Percentiles rank a stretch among this genome's conserved stretches.
Conservation (phyloP, 148 eudicot species). For the Cornus suecica region DNA sequence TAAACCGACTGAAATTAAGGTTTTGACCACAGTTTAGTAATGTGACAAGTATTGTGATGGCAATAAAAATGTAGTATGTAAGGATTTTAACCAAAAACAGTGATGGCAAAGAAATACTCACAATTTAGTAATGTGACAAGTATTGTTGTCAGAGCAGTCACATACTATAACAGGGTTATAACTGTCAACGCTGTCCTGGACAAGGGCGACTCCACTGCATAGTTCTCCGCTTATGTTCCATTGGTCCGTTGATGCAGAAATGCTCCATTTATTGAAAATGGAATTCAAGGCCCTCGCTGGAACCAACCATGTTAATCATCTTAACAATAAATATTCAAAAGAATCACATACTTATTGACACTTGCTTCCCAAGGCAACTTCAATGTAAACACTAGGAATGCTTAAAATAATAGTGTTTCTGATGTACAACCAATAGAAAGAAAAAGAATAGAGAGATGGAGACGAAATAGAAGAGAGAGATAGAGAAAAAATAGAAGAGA, state of each 20-base stretch:
- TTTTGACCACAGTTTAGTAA: too few species aligned
- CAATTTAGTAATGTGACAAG: conserved; percentile 66
- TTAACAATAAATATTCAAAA: not conserved
- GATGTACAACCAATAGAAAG: too few species aligned
- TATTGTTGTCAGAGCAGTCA: conserved; percentile 45
- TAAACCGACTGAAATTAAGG: not conserved
- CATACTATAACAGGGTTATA: conserved; percentile 70
- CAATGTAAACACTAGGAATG: too few species aligned
- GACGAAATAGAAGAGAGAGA: too few species aligned
- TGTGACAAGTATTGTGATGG: too few species aligned
- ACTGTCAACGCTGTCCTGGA: conserved; percentile 14
- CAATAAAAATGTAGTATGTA: not conserved
- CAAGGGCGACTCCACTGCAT: conserved; percentile 54
- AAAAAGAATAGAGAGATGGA: too few species aligned
- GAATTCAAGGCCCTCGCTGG: conserved; percentile 53
- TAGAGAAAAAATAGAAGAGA: too few species aligned
- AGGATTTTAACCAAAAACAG: not conserved
- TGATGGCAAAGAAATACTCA: conserved; percentile 18
- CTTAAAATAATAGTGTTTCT: too few species aligned
- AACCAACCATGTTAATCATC: not conserved
- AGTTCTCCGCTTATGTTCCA: conserved; percentile 81
- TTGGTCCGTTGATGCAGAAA: conserved; percentile 21
- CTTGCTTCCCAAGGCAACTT: too few species aligned
- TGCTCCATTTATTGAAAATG: conserved; percentile 42
- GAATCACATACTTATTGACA: too few species aligned